Base-by-base conservation (phyloP, 202 grass and related monocot species). In the Eragrostis tef region DNA sequence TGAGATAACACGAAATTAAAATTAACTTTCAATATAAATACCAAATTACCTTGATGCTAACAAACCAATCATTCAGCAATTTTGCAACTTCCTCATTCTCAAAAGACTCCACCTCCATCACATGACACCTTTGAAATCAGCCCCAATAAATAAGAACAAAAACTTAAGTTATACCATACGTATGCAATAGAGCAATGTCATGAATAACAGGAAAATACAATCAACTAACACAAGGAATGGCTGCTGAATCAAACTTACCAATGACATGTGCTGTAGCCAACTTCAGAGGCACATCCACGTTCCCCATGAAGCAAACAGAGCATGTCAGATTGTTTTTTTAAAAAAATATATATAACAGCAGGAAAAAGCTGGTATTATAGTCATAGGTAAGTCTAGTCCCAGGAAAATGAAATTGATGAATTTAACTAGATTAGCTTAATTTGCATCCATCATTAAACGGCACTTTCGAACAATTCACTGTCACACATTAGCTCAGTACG, bases 251-350 rank as follows among this genome's bases (percentile, higher is more conserved):
- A 25, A 59, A 72, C 83, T 91, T 71, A 98, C 95, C 88, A 98
- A 79, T 98, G 95, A 64, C 94, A 98, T 75, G 94, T 98, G 87
- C 92, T 98, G 45, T 98, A 98, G 53, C 95, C 95, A 91, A 98
- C 95, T 98, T 88, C 73, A 80, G 19, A 22, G 65, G 41, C 15
- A 50, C 21, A 85, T 49, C 67, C 54, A 78, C 17, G 56, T 76
- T 73, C 50, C 16, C 61, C 69, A 74, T 72, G 82, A 80, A 83
- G 26, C 24, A 79, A 75, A 87, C 21, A 7, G 66, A 82, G 13
- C 41, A 42, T 41, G 53, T 84, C 67, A 86, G 20, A 14, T 25
- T 57, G 1, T 34, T 34, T 34, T 34, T 34, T 34, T 39, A 39
- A 3, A 53, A 34, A 15, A 17, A 20, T 67, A 22, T 48, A 60